A percentile compares a stretch with the other conserved stretches of the same genome.
Evolutionary conservation across 2,329 filamentous ascomycete species (phyloP).

Genomic region (Tolypocladium sp.): DNA sequence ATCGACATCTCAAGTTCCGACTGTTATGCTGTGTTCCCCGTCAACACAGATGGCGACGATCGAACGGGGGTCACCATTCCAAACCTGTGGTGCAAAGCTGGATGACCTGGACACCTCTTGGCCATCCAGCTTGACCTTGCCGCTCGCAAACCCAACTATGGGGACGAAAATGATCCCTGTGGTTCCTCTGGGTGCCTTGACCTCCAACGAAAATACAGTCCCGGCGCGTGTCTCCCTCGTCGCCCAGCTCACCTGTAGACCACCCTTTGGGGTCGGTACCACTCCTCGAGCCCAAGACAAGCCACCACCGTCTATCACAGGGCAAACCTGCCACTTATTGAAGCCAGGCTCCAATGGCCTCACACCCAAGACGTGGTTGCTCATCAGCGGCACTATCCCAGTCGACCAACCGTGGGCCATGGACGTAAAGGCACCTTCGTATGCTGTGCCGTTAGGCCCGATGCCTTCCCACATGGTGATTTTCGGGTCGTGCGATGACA

Average conservation of each 20-base stretch:
- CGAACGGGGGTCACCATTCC: too few relatives aligned
- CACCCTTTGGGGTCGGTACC: slow-evolving; percentile 28
- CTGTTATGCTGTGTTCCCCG: too few relatives aligned
- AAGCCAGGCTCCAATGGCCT: slow-evolving; percentile 35
- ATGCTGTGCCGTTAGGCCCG: slow-evolving; percentile 29
- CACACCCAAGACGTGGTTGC: slow-evolving; percentile 36
- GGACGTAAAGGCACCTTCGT: slow-evolving; percentile 36
- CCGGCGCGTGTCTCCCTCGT: not conserved
- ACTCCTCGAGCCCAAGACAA: slow-evolving; percentile 33
- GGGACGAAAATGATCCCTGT: not conserved
- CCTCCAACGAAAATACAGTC: too few relatives aligned
- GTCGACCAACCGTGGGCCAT: slow-evolving; percentile 43
- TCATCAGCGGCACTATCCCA: slow-evolving; percentile 37
- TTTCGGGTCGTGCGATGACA: slow-evolving; percentile 34
- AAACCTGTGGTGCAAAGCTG: too few relatives aligned
- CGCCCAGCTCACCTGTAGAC: slow-evolving; percentile 7
- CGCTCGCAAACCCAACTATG: too few relatives aligned
- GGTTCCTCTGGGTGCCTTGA: not conserved
- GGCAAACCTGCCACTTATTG: slow-evolving; percentile 27
- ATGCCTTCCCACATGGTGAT: slow-evolving; percentile 44
- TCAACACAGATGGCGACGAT: too few relatives aligned
- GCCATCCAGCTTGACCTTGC: too few relatives aligned
- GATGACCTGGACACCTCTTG: too few relatives aligned
- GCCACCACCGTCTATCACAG: slow-evolving; percentile 17
- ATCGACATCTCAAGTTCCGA: too few relatives aligned